Evolutionary conservation across 768 basidiomycete genomes (phyloP).

Genomic region (Auricularia heimuer): DNA sequence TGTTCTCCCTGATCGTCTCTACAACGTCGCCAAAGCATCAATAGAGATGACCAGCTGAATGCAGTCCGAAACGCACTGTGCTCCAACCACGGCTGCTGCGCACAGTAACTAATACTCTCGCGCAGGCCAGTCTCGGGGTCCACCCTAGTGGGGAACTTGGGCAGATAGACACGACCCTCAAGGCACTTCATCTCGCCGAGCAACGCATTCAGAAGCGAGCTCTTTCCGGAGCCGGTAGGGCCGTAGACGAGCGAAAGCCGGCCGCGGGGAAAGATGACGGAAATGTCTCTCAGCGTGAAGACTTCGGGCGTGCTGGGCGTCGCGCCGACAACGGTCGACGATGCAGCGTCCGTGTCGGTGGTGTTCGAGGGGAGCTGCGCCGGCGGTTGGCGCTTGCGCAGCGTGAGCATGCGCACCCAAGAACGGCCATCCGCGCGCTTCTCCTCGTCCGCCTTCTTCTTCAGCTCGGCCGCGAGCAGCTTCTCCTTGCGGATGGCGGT

Average conservation of each 20-base stretch:
- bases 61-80: conserved; percentile 25
- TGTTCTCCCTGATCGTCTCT: conserved; percentile 73
- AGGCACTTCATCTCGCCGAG: conserved; percentile 18
- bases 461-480: not conserved
- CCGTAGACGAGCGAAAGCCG: conserved; percentile 52
- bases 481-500: not conserved
- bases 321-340: not conserved
- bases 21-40: conserved; percentile 28
- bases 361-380: not conserved
- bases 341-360: not conserved
- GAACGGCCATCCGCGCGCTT: not conserved
- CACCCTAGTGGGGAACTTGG: conserved; percentile 15
- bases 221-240: conserved; percentile 59
- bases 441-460: conserved; percentile 1
- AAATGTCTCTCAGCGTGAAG: conserved; percentile 49
- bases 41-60: not conserved
- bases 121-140: conserved; percentile 24
- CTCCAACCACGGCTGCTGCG: conserved; percentile 61
- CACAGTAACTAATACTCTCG: conserved; percentile 57
- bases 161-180: conserved; percentile 7
- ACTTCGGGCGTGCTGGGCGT: conserved; percentile 17
- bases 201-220: conserved; percentile 12
- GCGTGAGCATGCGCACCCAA: not conserved
- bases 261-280: conserved; percentile 48
- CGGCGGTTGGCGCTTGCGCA: not conserved